Evolutionary conservation across 78 protist genomes (phyloP), one percentile per base, ranked within the genome.

Genomic region (Polysphondylium violaceum): DNA sequence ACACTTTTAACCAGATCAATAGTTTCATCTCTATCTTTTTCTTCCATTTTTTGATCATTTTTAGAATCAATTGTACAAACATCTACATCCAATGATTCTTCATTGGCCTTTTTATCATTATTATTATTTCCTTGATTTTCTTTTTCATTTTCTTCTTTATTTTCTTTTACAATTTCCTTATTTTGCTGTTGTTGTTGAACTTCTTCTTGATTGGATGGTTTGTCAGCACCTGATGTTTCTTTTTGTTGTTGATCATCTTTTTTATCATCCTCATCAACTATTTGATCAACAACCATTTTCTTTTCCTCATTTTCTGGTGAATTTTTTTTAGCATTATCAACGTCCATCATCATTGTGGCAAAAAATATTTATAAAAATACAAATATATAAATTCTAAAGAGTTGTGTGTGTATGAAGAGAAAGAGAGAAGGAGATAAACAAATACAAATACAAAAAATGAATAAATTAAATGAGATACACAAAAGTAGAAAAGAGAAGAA

Each of bases 231-330:
- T n/a, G n/a, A n/a, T n/a, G n/a, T n/a, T n/a, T n/a, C n/a, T n/a
- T n/a, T n/a, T n/a, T n/a, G n/a, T n/a, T n/a, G n/a, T 58, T 27
- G 64, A 58, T 58, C 64, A 27, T 58, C 25, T 58, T 58, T 27
- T 25, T 12, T 27, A n/a, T 58, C 64, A 58, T 25, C 12, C 31
- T 60, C 64, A 58, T 12, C 25, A 27, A 58, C 25, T 58, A 27
- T 58, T 58, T 27, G 6, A 58, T n/a, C 33, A 58, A 55, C 23
- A 55, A 58, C 25, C 25, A 27, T 33, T 58, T 58, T 27, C 19
- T 27, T 3, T 11, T 25, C 59, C 21, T 53, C 25, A 27, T 58
- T 25, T 58, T 58, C 25, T 58, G 5, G 6, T 58, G 9, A 23
- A 4, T 51, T 51, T 51, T 5, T 51, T 51, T 1, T 51, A 51